phyloP scores from a whole-genome alignment of 352 stramenopile species.

The Aphanomyces cochlioides region DNA sequence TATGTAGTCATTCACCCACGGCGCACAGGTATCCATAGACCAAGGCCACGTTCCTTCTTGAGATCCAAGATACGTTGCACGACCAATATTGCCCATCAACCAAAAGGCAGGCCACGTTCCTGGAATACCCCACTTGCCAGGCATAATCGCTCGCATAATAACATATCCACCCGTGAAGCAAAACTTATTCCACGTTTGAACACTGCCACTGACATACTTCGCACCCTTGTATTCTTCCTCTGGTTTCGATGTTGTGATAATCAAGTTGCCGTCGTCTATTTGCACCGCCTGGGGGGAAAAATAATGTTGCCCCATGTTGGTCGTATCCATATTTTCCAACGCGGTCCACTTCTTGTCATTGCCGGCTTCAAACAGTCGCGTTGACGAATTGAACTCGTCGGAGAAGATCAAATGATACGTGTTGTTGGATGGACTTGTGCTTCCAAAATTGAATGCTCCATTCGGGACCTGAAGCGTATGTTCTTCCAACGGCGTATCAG shows the following conservation, averaged over 20 bases:
- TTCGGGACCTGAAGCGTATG: constrained; percentile 47
- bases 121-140: constrained; percentile 91
- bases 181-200: constrained; percentile 99
- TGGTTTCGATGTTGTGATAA: constrained; percentile 87
- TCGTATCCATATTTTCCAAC: constrained; percentile 92
- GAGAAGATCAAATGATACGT: constrained; percentile 91
- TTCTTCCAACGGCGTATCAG: constrained; percentile 55
- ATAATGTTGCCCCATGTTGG: constrained; percentile 95
- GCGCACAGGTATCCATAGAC: constrained; percentile 91
- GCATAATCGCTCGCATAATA: constrained; percentile 91
- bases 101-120: constrained; percentile 97
- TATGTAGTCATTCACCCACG: constrained; percentile 79
- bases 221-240: constrained; percentile 71
- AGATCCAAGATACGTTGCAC: constrained; percentile 90
- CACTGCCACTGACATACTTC: constrained; percentile 87
- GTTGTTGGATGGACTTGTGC: constrained; percentile 35
- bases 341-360: constrained; percentile 95
- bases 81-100: constrained; percentile 97
- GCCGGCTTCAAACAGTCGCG: constrained; percentile 91
- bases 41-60: constrained; percentile 96
- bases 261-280: constrained; percentile 90
- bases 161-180: constrained; percentile 97
- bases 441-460: constrained; percentile 37
- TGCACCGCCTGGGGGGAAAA: constrained; percentile 92
- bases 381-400: constrained; percentile 95